phyloP scores from a whole-genome alignment of 1,284 basidiomycete species.

The Microstroma glucosiphilum region DNA sequence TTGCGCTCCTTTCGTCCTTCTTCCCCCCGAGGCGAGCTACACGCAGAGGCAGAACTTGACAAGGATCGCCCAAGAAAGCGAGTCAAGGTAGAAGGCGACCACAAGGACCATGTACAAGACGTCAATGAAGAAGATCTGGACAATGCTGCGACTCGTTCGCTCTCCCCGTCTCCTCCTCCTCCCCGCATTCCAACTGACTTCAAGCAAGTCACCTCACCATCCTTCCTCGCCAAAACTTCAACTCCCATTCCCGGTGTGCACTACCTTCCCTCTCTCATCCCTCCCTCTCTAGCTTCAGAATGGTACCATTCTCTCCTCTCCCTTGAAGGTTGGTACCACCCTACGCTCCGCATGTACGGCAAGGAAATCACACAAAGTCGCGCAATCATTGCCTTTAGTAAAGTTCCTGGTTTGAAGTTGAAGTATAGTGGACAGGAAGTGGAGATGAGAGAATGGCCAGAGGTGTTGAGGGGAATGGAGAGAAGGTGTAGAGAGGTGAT shows the following conservation, averaged over 20 bases:
- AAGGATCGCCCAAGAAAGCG: no score
- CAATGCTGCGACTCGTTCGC: no score
- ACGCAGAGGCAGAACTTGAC: no score
- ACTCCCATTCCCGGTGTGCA: neutral
- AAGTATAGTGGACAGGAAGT: conserved; percentile 27
- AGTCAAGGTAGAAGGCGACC: no score
- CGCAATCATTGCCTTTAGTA: conserved; percentile 40
- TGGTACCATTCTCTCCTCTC: neutral
- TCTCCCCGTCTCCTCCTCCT: neutral
- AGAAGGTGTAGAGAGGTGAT: conserved; percentile 47
- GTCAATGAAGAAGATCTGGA: no score
- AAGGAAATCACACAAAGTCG: conserved; percentile 55
- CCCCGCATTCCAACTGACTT: neutral
- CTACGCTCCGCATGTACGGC: conserved; percentile 58
- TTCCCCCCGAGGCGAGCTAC: no score
- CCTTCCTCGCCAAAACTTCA: neutral
- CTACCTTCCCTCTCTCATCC: neutral
- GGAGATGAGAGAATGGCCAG: conserved; percentile 54
- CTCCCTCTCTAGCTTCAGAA: neutral
- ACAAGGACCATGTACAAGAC: no score
- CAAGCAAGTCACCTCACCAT: conserved; percentile 3
- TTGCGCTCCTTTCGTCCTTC: no score
- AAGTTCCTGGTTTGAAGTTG: neutral
- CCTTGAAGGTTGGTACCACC: conserved; percentile 36
- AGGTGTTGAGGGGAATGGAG: conserved; percentile 52